Conservation (phyloP, 164 flowering plant genomes). For the Annona squamosa region DNA sequence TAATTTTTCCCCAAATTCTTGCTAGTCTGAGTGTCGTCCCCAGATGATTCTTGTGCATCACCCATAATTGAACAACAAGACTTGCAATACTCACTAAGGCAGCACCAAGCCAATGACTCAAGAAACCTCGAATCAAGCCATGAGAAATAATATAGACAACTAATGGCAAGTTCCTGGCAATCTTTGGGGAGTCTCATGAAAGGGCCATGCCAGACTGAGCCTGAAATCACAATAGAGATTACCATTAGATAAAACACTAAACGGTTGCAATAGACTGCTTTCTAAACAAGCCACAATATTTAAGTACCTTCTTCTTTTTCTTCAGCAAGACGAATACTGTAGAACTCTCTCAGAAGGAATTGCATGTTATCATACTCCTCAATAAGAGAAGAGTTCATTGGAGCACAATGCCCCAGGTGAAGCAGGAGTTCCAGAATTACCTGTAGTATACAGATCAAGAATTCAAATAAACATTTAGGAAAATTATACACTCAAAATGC, state of each 20-base stretch:
- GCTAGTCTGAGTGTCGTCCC: neutral
- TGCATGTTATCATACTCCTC: constrained; percentile 56
- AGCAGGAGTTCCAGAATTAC: constrained; percentile 61
- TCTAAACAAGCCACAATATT: neutral
- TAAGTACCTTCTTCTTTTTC: constrained; percentile 16
- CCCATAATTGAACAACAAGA: neutral
- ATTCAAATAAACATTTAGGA: neutral
- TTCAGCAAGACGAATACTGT: constrained; percentile 27
- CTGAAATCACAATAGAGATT: constrained; percentile 34
- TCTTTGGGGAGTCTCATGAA: constrained; percentile 63
- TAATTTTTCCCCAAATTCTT: too few relatives aligned
- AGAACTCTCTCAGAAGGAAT: constrained; percentile 37
- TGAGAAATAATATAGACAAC: constrained; percentile 71
- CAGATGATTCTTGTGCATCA: neutral
- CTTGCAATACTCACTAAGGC: constrained; percentile 55
- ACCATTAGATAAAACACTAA: constrained; percentile 6
- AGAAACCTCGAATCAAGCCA: constrained; percentile 43
- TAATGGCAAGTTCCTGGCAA: constrained; percentile 65
- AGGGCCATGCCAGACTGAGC: constrained; percentile 49
- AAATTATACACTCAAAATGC: too few relatives aligned
- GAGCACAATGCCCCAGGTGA: constrained; percentile 53
- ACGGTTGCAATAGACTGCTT: neutral
- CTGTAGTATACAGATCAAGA: constrained; percentile 25
- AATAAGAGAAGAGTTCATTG: constrained; percentile 31
- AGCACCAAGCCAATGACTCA: constrained; percentile 56